Base-by-base conservation (phyloP, 2,329 filamentous ascomycete species). In the Scleromitrula shiraiana region DNA sequence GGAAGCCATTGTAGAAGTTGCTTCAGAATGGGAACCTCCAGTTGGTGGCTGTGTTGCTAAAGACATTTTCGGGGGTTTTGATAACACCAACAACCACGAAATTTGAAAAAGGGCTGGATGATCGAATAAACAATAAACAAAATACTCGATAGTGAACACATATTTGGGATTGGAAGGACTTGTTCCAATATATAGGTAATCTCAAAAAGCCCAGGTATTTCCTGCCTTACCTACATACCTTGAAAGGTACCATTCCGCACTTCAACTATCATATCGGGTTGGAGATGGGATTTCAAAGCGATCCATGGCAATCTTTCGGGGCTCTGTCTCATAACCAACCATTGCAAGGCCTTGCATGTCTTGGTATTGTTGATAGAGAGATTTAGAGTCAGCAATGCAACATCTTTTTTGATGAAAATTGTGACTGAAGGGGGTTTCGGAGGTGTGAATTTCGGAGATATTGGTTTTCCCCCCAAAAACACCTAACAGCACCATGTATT, bases 371-470 rank as follows among this genome's bases (percentile, higher is more conserved):
- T 40, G 42, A 45, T 30, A 45, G 42, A 33, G 5, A 10, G 4
- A 17, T 26, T 23, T 8, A 4, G 30, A 46, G 35, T 29, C 23
- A 14, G 24, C 14, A 26, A n/a, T 14, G 36, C 12, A 22, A 23
- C 20, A 23, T 9, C 26, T 12, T 29, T 46, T 33, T 19, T 36
- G 22, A 24, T 22, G 24, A 23, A 26, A 40, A 23, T 39, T 39
- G 24, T 46, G 20, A 24, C 27, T 40, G 40, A 7, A 46, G 19
- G 36, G 44, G 36, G 44, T 20, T 46, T 46, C 44, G 44, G 36
- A 41, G 27, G 41, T 46, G 44, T 46, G 20, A 14, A 38, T 23
- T 38, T 37, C 35, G 35, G 35, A 37, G 35, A 37, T 35, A 5
- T 47, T 20, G 26, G 20, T n/a, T n/a, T n/a, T n/a, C n/a, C n/a